phyloP scores from a whole-genome alignment of 192 early-diverging fungal genomes.

The Gamsiella multidivaricata region DNA sequence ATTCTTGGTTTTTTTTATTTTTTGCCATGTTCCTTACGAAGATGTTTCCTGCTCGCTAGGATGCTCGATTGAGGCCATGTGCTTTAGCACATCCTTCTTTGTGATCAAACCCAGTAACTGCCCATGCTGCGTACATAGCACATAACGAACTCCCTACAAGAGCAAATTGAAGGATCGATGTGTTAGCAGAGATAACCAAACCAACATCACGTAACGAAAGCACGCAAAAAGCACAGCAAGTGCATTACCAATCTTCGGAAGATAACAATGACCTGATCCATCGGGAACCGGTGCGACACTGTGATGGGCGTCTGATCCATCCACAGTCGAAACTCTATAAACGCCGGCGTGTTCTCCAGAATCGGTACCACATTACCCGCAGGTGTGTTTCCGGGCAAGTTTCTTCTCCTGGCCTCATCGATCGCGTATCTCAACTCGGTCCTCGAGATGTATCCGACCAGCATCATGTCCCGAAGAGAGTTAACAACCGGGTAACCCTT shows the following conservation, averaged over 20 bases:
- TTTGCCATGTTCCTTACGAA: neutral
- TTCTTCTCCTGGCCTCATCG: constrained; percentile 38
- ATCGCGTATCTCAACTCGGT: constrained; percentile 66
- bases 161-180: neutral
- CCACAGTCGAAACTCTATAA: constrained; percentile 74
- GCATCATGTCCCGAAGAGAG: constrained; percentile 62
- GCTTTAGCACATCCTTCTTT: constrained; percentile 75
- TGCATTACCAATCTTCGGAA: constrained; percentile 72
- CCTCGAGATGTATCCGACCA: constrained; percentile 79
- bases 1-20: neutral
- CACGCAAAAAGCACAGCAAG: neutral
- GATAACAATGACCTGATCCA: constrained; percentile 74
- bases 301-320: constrained; percentile 78
- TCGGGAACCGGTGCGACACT: constrained; percentile 67
- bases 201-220: neutral
- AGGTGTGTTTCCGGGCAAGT: constrained; percentile 44
- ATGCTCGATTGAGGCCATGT: constrained; percentile 53
- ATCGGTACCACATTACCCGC: constrained; percentile 52
- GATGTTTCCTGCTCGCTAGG: constrained; percentile 37
- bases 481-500: constrained; percentile 82
- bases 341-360: constrained; percentile 40
- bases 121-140: constrained; percentile 68
- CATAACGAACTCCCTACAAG: constrained; percentile 67
- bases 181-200: neutral
- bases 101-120: constrained; percentile 74